A percentile compares a stretch with the other conserved stretches of the same genome.
Evolutionary conservation across 805 yeast genomes (phyloP).

Genomic region (Cyberlindnera mississippiensis): DNA sequence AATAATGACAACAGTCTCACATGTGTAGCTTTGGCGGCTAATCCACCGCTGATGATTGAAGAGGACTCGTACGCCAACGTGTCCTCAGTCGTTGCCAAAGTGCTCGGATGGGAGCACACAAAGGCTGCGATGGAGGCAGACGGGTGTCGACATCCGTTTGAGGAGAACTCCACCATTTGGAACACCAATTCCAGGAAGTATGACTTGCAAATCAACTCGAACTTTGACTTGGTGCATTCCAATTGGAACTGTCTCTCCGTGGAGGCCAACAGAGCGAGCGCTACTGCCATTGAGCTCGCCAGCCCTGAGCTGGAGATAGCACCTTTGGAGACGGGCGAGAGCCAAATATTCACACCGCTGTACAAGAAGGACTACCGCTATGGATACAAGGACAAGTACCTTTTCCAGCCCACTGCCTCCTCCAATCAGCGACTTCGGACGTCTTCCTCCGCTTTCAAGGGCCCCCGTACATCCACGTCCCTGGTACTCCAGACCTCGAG

Average conservation of each 20-base stretch:
- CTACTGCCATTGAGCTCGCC: conserved; percentile 7
- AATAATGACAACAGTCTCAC: not conserved
- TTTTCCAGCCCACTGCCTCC: not conserved
- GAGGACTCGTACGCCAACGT: conserved; percentile 1
- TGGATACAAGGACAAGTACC: conserved; percentile 1
- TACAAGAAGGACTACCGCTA: conserved; percentile 11
- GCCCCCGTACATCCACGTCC: too few relatives aligned
- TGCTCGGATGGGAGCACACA: conserved; percentile 14
- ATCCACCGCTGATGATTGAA: not conserved
- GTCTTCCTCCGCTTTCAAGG: too few relatives aligned
- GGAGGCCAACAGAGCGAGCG: conserved; percentile 5
- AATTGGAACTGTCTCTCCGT: conserved; percentile 14
- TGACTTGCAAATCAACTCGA: conserved; percentile 14
- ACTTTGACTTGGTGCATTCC: conserved; percentile 16
- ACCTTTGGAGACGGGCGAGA: not conserved
- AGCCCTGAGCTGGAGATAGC: conserved; percentile 9
- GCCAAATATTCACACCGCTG: conserved; percentile 12
- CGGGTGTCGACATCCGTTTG: conserved; percentile 10
- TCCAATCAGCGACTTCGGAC: too few relatives aligned
- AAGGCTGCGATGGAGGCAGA: conserved; percentile 1
- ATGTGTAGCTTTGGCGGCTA: not conserved
- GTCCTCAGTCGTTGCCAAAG: conserved; percentile 10
- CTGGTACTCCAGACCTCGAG: conserved; percentile 16
- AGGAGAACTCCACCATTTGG: conserved; percentile 8
- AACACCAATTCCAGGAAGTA: not conserved